Conservation (phyloP, 352 stramenopile species). For the Pythium angustatum region DNA sequence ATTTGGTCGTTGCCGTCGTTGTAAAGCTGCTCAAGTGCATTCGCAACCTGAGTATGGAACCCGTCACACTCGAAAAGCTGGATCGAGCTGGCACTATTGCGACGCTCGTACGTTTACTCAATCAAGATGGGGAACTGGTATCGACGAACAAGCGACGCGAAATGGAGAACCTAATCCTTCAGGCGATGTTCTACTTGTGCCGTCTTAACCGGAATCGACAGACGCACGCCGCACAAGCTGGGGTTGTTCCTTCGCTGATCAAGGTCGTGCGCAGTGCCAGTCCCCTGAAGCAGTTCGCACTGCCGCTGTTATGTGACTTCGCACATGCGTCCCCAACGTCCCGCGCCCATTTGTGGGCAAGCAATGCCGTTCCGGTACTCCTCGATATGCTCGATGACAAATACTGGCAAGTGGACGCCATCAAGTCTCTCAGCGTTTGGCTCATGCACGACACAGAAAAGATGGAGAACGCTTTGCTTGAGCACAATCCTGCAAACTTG, state of each 20-base stretch:
- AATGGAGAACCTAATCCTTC: conserved; percentile 90
- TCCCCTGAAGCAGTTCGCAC: conserved; percentile 91
- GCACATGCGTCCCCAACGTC: conserved; percentile 87
- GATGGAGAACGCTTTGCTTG: conserved; percentile 78
- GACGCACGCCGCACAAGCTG: conserved; percentile 85
- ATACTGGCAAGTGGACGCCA: conserved; percentile 89
- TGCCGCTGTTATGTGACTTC: conserved; percentile 91
- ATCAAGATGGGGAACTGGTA: conserved; percentile 25
- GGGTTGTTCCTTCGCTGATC: conserved; percentile 90
- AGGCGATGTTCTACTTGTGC: conserved; percentile 93
- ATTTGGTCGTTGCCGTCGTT: conserved; percentile 38
- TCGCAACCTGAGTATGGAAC: conserved; percentile 91
- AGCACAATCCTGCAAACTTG: conserved; percentile 48
- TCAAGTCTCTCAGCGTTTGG: conserved; percentile 89
- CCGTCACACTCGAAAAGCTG: conserved; percentile 85
- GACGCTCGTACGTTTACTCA: conserved; percentile 79
- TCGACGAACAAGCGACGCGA: conserved; percentile 63
- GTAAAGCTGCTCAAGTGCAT: conserved; percentile 86
- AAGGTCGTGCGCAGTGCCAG: conserved; percentile 82
- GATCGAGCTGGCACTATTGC: conserved; percentile 87
- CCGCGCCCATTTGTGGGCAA: conserved; percentile 83
- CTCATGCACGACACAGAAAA: conserved; percentile 82
- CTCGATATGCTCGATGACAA: conserved; percentile 86
- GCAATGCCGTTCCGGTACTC: conserved; percentile 83
- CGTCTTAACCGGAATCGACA: conserved; percentile 91